Conservation (phyloP, 2,329 filamentous ascomycete species). For the Neoscytalidium dimidiatum region DNA sequence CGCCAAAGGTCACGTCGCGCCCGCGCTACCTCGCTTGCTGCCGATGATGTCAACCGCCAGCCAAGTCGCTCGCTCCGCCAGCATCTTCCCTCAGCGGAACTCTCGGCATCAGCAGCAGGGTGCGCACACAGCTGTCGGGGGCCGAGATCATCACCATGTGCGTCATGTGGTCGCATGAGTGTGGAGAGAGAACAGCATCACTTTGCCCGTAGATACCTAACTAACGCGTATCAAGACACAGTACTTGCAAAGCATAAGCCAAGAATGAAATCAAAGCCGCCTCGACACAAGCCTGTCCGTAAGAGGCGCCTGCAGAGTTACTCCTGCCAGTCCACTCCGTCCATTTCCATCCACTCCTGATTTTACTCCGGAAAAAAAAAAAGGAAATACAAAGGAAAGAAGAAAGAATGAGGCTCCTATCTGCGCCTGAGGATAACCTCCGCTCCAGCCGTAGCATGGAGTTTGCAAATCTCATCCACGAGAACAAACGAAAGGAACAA, state of each 20-base stretch:
- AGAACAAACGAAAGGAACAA: constrained; percentile 4
- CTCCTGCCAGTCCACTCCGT: constrained; percentile 3
- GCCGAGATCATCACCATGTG: background rate
- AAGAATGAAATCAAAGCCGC: constrained; percentile 11
- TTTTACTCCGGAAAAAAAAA: constrained; percentile 10
- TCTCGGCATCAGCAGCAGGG: constrained; percentile 2
- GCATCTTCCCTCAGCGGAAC: constrained; percentile 11
- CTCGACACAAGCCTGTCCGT: constrained; percentile 18
- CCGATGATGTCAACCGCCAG: constrained; percentile 9
- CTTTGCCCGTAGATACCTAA: constrained; percentile 10
- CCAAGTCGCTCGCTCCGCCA: background rate
- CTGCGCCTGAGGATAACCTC: constrained; percentile 3
- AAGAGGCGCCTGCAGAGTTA: constrained; percentile 13
- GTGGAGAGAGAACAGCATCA: background rate
- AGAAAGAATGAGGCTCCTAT: background rate
- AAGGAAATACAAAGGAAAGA: constrained; percentile 10
- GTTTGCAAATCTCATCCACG: constrained; percentile 13
- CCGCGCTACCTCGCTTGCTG: constrained; percentile 1
- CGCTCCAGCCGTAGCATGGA: constrained; percentile 19
- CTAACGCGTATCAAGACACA: constrained; percentile 8
- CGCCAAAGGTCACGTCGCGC: background rate
- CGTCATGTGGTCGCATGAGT: background rate
- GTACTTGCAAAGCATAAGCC: background rate
- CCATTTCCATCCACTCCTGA: constrained; percentile 2
- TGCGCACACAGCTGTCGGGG: too few relatives aligned